phyloP scores from a whole-genome alignment of 352 stramenopile species.

The Globisporangium heterothallicum region DNA sequence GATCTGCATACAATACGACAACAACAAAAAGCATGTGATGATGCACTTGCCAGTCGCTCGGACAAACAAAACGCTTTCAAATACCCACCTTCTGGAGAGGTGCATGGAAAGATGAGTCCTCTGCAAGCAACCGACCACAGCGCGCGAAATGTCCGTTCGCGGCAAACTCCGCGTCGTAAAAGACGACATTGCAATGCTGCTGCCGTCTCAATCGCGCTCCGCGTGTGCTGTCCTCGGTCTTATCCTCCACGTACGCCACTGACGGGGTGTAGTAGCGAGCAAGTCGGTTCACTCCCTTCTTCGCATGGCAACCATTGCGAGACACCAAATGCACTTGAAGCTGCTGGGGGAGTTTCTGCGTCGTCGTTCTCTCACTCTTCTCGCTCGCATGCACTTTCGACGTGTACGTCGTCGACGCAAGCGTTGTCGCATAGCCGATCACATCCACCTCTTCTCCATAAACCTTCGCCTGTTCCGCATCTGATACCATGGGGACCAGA shows the following conservation, averaged over 20 bases:
- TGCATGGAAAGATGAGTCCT: slow-evolving; percentile 4
- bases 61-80: not conserved
- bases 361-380: too few relatives aligned
- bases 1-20: not conserved
- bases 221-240: not conserved
- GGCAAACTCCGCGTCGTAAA: slow-evolving; percentile 20
- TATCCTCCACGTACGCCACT: not conserved
- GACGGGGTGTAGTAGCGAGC: not conserved
- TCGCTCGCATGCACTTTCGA: too few relatives aligned
- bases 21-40: not conserved
- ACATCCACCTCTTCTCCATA: not conserved
- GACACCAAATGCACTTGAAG: not conserved
- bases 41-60: too few relatives aligned
- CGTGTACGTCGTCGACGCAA: too few relatives aligned
- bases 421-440: not conserved
- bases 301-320: not conserved
- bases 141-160: slow-evolving; percentile 9
- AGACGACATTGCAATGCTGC: slow-evolving; percentile 16
- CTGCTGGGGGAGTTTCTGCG: not conserved
- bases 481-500: not conserved
- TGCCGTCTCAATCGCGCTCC: not conserved
- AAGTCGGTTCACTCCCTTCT: not conserved
- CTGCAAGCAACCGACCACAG: slow-evolving; percentile 5
- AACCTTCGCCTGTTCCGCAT: not conserved
- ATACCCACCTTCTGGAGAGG: slow-evolving; percentile 7